Base-by-base conservation (phyloP, 2,329 filamentous ascomycete genomes). In the Paramyrothecium roridum region DNA sequence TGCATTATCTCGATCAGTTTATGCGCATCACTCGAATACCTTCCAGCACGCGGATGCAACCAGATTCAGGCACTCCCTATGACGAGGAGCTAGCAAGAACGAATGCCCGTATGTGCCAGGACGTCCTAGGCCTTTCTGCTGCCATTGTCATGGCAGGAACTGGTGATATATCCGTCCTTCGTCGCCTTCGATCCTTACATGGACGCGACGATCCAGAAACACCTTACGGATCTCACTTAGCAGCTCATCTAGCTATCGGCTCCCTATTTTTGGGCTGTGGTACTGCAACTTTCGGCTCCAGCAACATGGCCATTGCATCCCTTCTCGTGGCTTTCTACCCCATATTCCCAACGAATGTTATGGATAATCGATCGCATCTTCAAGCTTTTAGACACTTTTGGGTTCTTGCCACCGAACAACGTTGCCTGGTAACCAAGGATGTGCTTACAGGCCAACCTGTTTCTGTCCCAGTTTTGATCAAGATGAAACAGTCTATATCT, bases 371-470 rank as follows among this genome's bases (percentile, higher is more conserved):
- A 61, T 92, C 91, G 12, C 95, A 99, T 65, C 80, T 99, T 7
- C 95, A 99, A 75, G 95, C 96, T 3, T 95, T 99, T 76, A 86
- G 96, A 6, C 93, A 99, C 72, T 90, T 99, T 67, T 99, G 95
- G 95, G 93, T 96, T 12, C 80, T 99, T 3, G 95, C 95, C 2
- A 88, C 90, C 0, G 95, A 99, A 65, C 85, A 91, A 11, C 85
- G 96, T 52, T 98, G 93, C 67, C 82, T 99, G 0, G 85, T 99
- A 1, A 84, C 91, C 19, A 90, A 93, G 58, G 95, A 99, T 63
- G 83, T 95, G 3, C 87, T 95, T 56, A 96, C 91, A 0, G 86
- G 88, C 45, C 86, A 91, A 47, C 89, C 93, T 1, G 84, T 96
- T 50, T 83, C 86, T 8, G 82, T 93, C 2, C 85, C 90, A 0